Conservation (phyloP, 768 basidiomycete genomes). For the Lentinula edodes region DNA sequence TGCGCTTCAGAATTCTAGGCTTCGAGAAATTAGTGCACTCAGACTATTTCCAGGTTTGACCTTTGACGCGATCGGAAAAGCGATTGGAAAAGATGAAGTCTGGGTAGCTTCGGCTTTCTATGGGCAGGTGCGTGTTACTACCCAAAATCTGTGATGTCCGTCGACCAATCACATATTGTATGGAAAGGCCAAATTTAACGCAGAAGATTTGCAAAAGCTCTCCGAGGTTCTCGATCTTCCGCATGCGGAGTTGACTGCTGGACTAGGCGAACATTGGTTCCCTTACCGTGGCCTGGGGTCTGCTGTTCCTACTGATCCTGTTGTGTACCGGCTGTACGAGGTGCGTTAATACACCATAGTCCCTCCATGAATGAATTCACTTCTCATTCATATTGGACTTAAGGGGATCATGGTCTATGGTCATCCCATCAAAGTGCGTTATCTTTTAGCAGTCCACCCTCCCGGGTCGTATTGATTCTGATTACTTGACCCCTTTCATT, state of each 20-base stretch:
- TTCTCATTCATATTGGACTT: not conserved
- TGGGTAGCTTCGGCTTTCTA: slow-evolving; percentile 84
- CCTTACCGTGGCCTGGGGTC: slow-evolving; percentile 70
- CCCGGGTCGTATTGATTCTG: not conserved
- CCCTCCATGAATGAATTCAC: not conserved
- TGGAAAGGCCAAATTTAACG: slow-evolving; percentile 58
- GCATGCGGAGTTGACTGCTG: slow-evolving; percentile 27
- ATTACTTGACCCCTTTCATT: not conserved
- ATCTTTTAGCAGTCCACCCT: not conserved
- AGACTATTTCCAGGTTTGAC: slow-evolving; percentile 46
- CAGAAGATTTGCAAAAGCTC: slow-evolving; percentile 54
- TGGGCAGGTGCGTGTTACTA: slow-evolving; percentile 50
- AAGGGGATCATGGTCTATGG: slow-evolving; percentile 75
- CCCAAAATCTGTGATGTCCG: not conserved
- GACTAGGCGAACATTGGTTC: slow-evolving; percentile 65
- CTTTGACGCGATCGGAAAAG: slow-evolving; percentile 64
- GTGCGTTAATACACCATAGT: slow-evolving; percentile 25
- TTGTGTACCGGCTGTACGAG: slow-evolving; percentile 81
- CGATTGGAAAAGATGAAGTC: slow-evolving; percentile 68
- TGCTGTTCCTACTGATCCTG: slow-evolving; percentile 70
- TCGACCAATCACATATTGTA: not conserved
- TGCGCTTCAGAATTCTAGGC: slow-evolving; percentile 10
- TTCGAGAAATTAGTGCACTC: not conserved
- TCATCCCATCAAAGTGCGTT: slow-evolving; percentile 65
- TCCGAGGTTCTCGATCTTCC: slow-evolving; percentile 44